Evolutionary conservation across 495 filamentous ascomycete genomes (phyloP).

Genomic region (Xylaria nigripes): DNA sequence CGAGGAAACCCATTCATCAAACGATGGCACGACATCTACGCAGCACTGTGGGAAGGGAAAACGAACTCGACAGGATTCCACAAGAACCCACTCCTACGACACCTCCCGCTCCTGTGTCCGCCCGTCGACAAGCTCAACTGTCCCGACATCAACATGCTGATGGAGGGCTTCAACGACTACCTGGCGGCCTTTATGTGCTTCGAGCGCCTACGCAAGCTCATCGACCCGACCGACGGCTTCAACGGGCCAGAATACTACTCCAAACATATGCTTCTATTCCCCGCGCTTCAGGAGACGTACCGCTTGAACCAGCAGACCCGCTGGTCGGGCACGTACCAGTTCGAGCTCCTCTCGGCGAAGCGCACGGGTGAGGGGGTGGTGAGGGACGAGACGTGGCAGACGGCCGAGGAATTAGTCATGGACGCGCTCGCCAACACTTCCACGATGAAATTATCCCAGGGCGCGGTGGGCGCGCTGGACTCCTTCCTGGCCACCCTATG

Average conservation of each 20-base stretch:
- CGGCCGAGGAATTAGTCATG: slow-evolving; percentile 22
- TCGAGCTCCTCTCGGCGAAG: slow-evolving; percentile 20
- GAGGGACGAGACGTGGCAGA: slow-evolving; percentile 20
- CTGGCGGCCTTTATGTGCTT: slow-evolving; percentile 22
- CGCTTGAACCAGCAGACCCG: slow-evolving; percentile 18
- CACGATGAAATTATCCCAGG: slow-evolving; percentile 26
- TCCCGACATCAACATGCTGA: slow-evolving; percentile 14
- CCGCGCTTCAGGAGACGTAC: slow-evolving; percentile 18
- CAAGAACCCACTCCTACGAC: slow-evolving; percentile 27
- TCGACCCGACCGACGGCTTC: slow-evolving; percentile 25
- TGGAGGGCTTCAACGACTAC: slow-evolving; percentile 25
- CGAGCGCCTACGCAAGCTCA: slow-evolving; percentile 22
- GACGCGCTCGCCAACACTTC: slow-evolving; percentile 20
- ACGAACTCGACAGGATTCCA: slow-evolving; percentile 25
- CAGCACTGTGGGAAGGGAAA: slow-evolving; percentile 28
- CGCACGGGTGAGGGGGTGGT: slow-evolving; percentile 13
- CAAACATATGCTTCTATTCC: slow-evolving; percentile 18
- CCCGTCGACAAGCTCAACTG: slow-evolving; percentile 18
- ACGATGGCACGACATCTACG: slow-evolving; percentile 33
- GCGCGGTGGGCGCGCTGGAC: slow-evolving; percentile 16
- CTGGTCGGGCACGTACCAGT: slow-evolving; percentile 22
- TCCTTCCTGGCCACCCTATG: slow-evolving; percentile 25
- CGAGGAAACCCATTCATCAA: slow-evolving; percentile 31
- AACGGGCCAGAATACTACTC: slow-evolving; percentile 24
- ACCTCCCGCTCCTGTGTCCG: slow-evolving; percentile 22